Conservation (phyloP, 1,284 basidiomycete species). For the Tremellales sp. region DNA sequence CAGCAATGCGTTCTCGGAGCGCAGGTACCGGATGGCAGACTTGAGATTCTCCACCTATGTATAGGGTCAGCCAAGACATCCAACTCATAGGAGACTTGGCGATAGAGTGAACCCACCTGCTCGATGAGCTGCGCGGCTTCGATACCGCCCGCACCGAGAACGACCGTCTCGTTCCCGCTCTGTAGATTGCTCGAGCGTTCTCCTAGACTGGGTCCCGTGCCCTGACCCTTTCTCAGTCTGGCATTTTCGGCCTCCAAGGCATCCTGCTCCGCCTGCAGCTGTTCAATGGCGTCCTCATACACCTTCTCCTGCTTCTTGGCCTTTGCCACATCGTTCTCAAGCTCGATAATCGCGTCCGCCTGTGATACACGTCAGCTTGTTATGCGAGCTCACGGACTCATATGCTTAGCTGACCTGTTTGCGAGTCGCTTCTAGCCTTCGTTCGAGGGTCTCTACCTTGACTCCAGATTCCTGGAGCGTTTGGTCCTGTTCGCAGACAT, state of each 20-base stretch:
- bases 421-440: slow-evolving; percentile 83
- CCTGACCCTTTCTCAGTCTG: slow-evolving; percentile 66
- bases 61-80: slow-evolving; percentile 5
- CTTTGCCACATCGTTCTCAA: slow-evolving; percentile 76
- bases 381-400: neutral
- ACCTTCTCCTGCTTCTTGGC: slow-evolving; percentile 79
- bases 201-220: slow-evolving; percentile 62
- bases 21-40: slow-evolving; percentile 80
- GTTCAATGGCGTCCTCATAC: slow-evolving; percentile 89
- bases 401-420: slow-evolving; percentile 55
- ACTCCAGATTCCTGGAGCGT: slow-evolving; percentile 80
- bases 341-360: slow-evolving; percentile 72
- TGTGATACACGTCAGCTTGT: slow-evolving; percentile 24
- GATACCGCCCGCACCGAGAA: slow-evolving; percentile 67
- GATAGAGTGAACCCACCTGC: slow-evolving; percentile 57
- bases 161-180: slow-evolving; percentile 38
- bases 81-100: slow-evolving; percentile 5
- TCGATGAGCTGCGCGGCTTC: slow-evolving; percentile 81
- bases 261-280: slow-evolving; percentile 84
- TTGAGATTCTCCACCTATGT: slow-evolving; percentile 80
- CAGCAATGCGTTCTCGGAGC: slow-evolving; percentile 86
- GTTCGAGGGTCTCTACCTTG: slow-evolving; percentile 91
- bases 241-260: slow-evolving; percentile 79
- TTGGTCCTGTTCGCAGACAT: slow-evolving; percentile 64
- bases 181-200: too few relatives aligned